Evolutionary conservation across 2,329 filamentous ascomycete species (phyloP).

Genomic region (Aureobasidium sp.): DNA sequence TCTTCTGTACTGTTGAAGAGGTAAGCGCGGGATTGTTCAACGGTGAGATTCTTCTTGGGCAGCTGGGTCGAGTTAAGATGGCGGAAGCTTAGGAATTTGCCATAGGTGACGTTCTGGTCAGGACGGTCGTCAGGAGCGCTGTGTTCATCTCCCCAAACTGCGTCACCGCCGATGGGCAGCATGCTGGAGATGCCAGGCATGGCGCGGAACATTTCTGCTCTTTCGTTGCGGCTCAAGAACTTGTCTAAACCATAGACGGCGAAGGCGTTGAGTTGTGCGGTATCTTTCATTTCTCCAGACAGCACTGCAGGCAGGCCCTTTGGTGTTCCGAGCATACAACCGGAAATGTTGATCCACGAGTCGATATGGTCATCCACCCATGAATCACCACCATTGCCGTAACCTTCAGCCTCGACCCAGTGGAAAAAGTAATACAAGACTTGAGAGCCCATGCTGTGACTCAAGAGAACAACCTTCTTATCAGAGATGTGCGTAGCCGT

Average conservation of each 20-base stretch:
- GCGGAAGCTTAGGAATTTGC: slow-evolving; percentile 79
- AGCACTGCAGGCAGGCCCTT: slow-evolving; percentile 87
- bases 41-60: slow-evolving; percentile 61
- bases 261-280: slow-evolving; percentile 90
- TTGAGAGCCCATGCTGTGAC: slow-evolving; percentile 96
- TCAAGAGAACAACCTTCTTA: slow-evolving; percentile 77
- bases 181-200: slow-evolving; percentile 97
- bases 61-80: slow-evolving; percentile 48
- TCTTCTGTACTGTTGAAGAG: slow-evolving; percentile 69
- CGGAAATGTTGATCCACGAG: slow-evolving; percentile 96
- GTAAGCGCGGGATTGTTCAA: slow-evolving; percentile 69
- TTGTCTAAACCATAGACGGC: slow-evolving; percentile 96
- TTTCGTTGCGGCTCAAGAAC: slow-evolving; percentile 83
- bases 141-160: slow-evolving; percentile 84
- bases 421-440: slow-evolving; percentile 81
- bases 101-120: slow-evolving; percentile 65
- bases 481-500: slow-evolving; percentile 64
- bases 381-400: slow-evolving; percentile 69
- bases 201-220: slow-evolving; percentile 86
- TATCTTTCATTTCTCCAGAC: slow-evolving; percentile 97
- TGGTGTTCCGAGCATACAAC: slow-evolving; percentile 91
- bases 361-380: slow-evolving; percentile 92
- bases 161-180: slow-evolving; percentile 88
- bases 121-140: slow-evolving; percentile 83
- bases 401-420: slow-evolving; percentile 70